These are phyloP conservation scores for Solanum aculeatissimum DNA, from an alignment of 305 asterid genomes.

Conservation along the genomic window DNA sequence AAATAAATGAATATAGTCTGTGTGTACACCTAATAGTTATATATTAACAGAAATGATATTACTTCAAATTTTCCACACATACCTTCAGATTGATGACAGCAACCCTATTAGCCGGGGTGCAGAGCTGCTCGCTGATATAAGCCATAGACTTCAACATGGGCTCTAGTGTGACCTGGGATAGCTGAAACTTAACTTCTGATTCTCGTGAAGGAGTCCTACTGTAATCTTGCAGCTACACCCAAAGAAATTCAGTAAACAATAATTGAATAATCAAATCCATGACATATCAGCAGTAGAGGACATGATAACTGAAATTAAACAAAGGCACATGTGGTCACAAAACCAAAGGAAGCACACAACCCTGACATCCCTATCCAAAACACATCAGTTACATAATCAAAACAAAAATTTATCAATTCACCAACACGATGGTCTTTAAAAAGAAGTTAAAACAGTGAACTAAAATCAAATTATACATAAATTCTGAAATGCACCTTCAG, in stretches of 20 bases:
- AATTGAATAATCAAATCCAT: neutral
- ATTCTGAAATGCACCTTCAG: slow-evolving; percentile 49
- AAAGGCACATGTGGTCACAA: neutral
- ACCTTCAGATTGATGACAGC: slow-evolving; percentile 85
- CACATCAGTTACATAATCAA: neutral
- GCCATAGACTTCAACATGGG: slow-evolving; percentile 90
- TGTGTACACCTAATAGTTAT: neutral
- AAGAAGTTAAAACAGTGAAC: neutral
- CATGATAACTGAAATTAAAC: neutral
- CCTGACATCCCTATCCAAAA: neutral
- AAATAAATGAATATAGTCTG: neutral
- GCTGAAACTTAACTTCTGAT: slow-evolving; percentile 72
- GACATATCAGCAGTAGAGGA: neutral
- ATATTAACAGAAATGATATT: neutral
- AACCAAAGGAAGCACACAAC: neutral
- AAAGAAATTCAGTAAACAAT: neutral
- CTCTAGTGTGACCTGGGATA: slow-evolving; percentile 66
- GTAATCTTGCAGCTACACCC: slow-evolving; percentile 66
- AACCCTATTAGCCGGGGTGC: slow-evolving; percentile 59
- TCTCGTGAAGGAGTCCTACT: slow-evolving; percentile 45
- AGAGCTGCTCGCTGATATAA: slow-evolving; percentile 73
- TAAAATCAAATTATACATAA: neutral
- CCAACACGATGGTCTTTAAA: neutral
- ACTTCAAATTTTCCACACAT: neutral
- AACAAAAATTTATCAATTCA: neutral